phyloP scores from a whole-genome alignment of 2,329 filamentous ascomycete species.

The Nannizziopsis barbatae region DNA sequence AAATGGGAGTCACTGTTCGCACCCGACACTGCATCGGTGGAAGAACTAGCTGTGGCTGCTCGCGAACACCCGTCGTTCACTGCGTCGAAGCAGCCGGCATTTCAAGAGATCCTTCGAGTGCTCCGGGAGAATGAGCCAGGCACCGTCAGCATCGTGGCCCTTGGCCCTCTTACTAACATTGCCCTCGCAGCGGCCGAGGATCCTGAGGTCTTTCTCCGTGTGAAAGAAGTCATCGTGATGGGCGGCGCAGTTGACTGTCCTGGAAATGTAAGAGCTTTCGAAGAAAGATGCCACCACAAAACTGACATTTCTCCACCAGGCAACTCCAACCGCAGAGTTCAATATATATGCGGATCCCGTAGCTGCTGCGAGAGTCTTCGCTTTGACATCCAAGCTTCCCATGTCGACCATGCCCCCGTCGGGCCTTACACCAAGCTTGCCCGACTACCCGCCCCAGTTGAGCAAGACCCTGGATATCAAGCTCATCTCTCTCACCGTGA shows the following conservation, averaged over 20 bases:
- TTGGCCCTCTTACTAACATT: conserved; percentile 88
- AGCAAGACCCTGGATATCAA: conserved; percentile 54
- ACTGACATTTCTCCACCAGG: conserved; percentile 21
- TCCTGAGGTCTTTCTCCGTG: conserved; percentile 74
- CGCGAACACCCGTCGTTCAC: conserved; percentile 51
- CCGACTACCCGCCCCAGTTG: conserved; percentile 53
- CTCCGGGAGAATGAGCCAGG: conserved; percentile 69
- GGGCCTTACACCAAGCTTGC: conserved; percentile 29
- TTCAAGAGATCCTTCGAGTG: conserved; percentile 81
- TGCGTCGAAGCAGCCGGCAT: conserved; percentile 60
- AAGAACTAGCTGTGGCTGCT: conserved; percentile 36
- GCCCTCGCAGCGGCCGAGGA: conserved; percentile 81
- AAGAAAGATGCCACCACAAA: neutral
- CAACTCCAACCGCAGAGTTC: conserved; percentile 78
- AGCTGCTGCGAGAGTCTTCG: conserved; percentile 64
- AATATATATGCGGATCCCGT: conserved; percentile 85
- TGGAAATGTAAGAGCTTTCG: conserved; percentile 56
- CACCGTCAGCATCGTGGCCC: conserved; percentile 77
- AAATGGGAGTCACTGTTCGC: conserved; percentile 62
- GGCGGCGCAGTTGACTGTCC: conserved; percentile 68
- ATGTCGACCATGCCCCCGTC: conserved; percentile 68
- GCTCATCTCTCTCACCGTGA: conserved; percentile 68
- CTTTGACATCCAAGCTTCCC: conserved; percentile 63
- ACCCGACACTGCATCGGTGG: conserved; percentile 33
- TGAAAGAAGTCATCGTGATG: conserved; percentile 91